Evolutionary conservation across 2,329 filamentous ascomycete genomes (phyloP).

Genomic region (Penicillium corylophilum): DNA sequence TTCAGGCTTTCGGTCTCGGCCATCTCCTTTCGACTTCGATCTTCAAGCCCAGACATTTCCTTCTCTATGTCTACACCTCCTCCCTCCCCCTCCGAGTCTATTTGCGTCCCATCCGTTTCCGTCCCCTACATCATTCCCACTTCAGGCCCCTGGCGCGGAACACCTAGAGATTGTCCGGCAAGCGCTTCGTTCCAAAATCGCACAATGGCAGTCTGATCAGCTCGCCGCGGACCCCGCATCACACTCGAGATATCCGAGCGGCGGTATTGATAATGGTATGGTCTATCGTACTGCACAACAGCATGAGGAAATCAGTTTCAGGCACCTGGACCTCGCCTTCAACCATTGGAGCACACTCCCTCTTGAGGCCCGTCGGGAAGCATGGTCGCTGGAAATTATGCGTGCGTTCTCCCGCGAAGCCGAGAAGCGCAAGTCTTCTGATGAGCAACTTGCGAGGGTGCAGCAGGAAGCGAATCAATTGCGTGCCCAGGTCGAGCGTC

Average conservation of each 20-base stretch:
- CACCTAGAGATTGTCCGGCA: slow-evolving; percentile 71
- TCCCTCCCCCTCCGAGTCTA: slow-evolving; percentile 76
- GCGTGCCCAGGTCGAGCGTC: slow-evolving; percentile 47
- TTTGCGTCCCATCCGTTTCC: slow-evolving; percentile 79
- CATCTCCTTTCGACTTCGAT: slow-evolving; percentile 71
- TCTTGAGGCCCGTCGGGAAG: slow-evolving; percentile 49
- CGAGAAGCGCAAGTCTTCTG: slow-evolving; percentile 45
- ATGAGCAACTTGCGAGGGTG: slow-evolving; percentile 44
- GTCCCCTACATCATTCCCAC: slow-evolving; percentile 76
- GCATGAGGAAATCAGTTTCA: slow-evolving; percentile 67
- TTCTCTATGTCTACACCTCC: slow-evolving; percentile 75
- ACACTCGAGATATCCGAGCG: slow-evolving; percentile 40
- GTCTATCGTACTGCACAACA: slow-evolving; percentile 52
- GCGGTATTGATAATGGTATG: slow-evolving; percentile 35
- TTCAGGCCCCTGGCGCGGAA: slow-evolving; percentile 69
- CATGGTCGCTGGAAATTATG: slow-evolving; percentile 49
- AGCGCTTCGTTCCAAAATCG: slow-evolving; percentile 67
- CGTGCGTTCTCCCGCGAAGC: slow-evolving; percentile 48
- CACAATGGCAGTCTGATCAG: slow-evolving; percentile 59
- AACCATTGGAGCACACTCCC: slow-evolving; percentile 71
- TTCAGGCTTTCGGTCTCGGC: slow-evolving; percentile 42
- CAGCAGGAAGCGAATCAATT: slow-evolving; percentile 51
- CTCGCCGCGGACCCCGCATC: slow-evolving; percentile 30
- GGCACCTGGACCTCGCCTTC: slow-evolving; percentile 76
- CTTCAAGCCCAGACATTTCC: slow-evolving; percentile 83